A percentile compares a stretch with the other conserved stretches of the same genome.
Evolutionary conservation across 176 grass and related monocot species (phyloP).

Genomic region (Thalia dealbata): DNA sequence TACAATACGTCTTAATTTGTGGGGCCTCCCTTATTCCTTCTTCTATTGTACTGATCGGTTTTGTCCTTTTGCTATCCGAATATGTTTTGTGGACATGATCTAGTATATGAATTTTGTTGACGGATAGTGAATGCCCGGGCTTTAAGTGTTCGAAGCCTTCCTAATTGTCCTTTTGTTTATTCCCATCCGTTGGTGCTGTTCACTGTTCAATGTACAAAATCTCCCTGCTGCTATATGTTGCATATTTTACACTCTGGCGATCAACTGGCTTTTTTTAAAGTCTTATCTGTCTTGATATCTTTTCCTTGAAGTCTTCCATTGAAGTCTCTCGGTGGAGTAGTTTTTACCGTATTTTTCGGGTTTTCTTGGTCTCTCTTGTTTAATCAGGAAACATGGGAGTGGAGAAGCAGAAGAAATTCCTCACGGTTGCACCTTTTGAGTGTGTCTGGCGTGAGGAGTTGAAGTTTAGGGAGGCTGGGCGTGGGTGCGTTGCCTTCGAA

Average conservation of each 20-base stretch:
- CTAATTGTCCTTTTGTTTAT: background rate
- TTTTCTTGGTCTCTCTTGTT: constrained; percentile 6
- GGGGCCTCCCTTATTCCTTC: background rate
- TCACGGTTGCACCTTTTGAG: constrained; percentile 80
- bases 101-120: background rate
- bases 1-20: background rate
- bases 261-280: background rate
- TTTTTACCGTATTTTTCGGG: background rate
- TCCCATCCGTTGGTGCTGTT: background rate
- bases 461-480: constrained; percentile 55
- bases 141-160: background rate
- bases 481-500: constrained; percentile 77
- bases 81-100: background rate
- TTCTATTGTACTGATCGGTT: background rate
- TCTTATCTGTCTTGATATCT: background rate
- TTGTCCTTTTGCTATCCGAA: background rate
- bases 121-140: background rate
- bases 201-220: background rate
- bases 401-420: constrained; percentile 53
- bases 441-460: constrained; percentile 78
- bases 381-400: constrained; percentile 29
- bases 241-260: background rate
- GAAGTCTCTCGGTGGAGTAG: background rate
- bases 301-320: background rate
- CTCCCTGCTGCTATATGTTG: background rate